These are phyloP conservation scores for Eleusine indica DNA, from an alignment of 176 grass and related monocot genomes.

Conservation along the genomic window DNA sequence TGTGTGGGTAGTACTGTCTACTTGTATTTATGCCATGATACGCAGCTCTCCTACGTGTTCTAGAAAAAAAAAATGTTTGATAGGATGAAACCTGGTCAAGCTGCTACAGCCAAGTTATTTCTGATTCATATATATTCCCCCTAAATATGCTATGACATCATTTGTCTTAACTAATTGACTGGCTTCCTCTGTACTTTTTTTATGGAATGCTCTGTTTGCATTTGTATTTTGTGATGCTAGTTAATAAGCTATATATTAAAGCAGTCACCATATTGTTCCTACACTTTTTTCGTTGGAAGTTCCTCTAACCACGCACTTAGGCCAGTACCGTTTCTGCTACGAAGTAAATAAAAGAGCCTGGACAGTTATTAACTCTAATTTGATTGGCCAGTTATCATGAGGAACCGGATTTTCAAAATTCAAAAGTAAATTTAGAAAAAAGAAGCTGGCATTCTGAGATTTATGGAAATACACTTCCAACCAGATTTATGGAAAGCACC, in stretches of 20 bases:
- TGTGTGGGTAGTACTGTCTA: too few species aligned
- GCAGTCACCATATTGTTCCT: background rate
- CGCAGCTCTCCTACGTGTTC: too few species aligned
- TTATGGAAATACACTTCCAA: background rate
- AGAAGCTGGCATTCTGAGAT: background rate
- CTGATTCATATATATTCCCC: background rate
- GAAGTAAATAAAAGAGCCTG: too few species aligned
- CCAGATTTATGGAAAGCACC: constrained; percentile 15
- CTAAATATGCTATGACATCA: constrained; percentile 8
- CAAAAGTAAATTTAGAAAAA: constrained; percentile 23
- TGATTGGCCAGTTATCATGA: background rate
- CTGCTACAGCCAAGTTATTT: constrained; percentile 7
- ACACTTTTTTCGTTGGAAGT: background rate
- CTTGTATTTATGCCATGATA: too few species aligned
- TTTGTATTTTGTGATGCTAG: background rate
- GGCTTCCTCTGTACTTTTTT: background rate
- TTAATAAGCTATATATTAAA: background rate
- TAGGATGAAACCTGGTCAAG: constrained; percentile 25
- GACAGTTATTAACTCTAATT: background rate
- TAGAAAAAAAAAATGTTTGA: background rate
- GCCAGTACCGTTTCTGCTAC: too few species aligned
- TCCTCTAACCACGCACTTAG: background rate
- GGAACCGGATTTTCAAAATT: constrained; percentile 7
- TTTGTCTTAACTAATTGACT: background rate
- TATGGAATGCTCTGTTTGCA: too few species aligned